These are phyloP conservation scores for Mimosa pudica DNA, from an alignment of 306 rosid genomes.

Conservation along the genomic window DNA sequence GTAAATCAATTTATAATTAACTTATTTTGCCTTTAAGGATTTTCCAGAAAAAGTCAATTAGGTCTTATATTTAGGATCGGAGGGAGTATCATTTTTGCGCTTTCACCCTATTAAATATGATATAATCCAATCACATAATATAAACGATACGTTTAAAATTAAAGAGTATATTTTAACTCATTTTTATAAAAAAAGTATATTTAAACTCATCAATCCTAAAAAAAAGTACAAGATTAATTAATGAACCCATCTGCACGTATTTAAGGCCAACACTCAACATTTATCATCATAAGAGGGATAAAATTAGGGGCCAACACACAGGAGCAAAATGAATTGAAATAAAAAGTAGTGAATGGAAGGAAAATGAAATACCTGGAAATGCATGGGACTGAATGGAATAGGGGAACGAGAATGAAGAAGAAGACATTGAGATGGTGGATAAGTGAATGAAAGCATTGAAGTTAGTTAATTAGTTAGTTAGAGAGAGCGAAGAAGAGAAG, in stretches of 20 bases:
- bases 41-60: no score
- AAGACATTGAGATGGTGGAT: constrained; percentile 42
- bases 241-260: background rate
- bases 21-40: no score
- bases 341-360: background rate
- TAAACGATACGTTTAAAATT: no score
- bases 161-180: no score
- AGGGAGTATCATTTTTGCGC: no score
- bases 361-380: constrained; percentile 29
- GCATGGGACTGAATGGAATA: constrained; percentile 21
- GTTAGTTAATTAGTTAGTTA: background rate
- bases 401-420: constrained; percentile 37
- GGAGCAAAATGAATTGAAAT: background rate
- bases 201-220: no score
- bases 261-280: background rate
- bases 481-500: background rate
- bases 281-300: constrained; percentile 2
- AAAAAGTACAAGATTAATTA: background rate
- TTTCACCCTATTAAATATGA: no score
- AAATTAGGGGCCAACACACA: background rate
- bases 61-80: no score
- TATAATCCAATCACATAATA: no score
- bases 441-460: constrained; percentile 47
- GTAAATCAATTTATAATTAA: no score
- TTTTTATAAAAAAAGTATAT: no score